phyloP scores from a whole-genome alignment of 768 basidiomycete genomes.

The Termitomyces eurrhizus region DNA sequence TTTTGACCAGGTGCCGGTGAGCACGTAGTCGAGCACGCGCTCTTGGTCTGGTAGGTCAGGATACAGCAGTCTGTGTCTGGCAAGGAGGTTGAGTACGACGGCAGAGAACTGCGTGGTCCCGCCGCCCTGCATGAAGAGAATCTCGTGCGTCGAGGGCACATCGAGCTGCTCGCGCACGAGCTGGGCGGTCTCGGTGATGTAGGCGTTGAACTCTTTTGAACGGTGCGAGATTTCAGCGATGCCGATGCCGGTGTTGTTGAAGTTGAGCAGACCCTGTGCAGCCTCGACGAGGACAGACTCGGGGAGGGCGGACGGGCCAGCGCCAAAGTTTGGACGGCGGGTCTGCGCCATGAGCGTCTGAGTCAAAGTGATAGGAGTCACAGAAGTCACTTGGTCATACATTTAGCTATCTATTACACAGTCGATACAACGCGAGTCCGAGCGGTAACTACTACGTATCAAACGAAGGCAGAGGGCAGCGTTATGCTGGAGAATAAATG shows the following conservation, averaged over 20 bases:
- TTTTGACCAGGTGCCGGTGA: constrained; percentile 92
- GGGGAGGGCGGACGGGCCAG: constrained; percentile 92
- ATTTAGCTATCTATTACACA: constrained; percentile 1
- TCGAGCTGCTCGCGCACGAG: constrained; percentile 73
- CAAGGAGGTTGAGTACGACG: constrained; percentile 87
- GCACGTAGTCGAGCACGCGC: constrained; percentile 77
- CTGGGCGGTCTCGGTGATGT: constrained; percentile 56
- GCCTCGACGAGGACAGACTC: constrained; percentile 83
- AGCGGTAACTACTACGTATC: constrained; percentile 1
- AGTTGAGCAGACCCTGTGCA: constrained; percentile 83
- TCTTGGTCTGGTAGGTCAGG: constrained; percentile 53
- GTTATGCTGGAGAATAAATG: constrained; percentile 7
- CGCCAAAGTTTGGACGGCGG: constrained; percentile 85
- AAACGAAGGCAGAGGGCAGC: constrained; percentile 4
- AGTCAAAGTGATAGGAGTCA: neutral
- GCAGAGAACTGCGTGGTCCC: constrained; percentile 91
- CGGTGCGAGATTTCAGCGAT: constrained; percentile 96
- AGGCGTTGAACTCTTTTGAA: constrained; percentile 80
- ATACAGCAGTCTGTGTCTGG: constrained; percentile 74
- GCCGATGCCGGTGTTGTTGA: constrained; percentile 87
- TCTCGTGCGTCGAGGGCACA: constrained; percentile 78
- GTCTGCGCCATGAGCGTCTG: constrained; percentile 29
- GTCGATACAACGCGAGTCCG: neutral
- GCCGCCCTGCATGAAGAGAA: constrained; percentile 95
- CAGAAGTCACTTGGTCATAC: neutral